Percentiles rank a stretch among this genome's conserved stretches.
These are phyloP conservation scores for Strobilomyces dryophilus DNA, from an alignment of 768 basidiomycete species.

Conservation along the genomic window DNA sequence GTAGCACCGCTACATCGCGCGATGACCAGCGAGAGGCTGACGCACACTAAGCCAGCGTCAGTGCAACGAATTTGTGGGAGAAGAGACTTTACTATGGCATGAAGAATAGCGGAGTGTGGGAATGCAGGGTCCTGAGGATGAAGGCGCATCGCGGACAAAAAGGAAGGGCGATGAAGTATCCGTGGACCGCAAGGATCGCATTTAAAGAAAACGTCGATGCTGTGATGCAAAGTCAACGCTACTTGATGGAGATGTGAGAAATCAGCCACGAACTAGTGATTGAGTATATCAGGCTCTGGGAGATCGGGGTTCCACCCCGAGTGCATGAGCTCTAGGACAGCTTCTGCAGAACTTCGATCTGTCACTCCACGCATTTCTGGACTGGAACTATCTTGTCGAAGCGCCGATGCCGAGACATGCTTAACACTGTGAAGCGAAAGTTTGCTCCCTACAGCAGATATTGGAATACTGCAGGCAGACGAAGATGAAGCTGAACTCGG, in stretches of 20 bases:
- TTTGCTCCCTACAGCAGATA: constrained; percentile 5
- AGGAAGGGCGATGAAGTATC: constrained; percentile 76
- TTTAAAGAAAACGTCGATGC: constrained; percentile 84
- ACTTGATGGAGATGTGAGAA: constrained; percentile 4
- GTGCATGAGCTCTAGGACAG: constrained; percentile 63
- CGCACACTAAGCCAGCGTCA: constrained; percentile 53
- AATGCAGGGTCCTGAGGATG: constrained; percentile 80
- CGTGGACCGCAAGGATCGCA: constrained; percentile 85
- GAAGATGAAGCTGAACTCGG: constrained; percentile 23
- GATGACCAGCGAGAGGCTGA: constrained; percentile 82
- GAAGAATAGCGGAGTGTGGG: constrained; percentile 85
- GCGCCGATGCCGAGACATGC: not conserved
- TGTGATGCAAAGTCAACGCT: constrained; percentile 29
- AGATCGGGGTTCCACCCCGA: constrained; percentile 85
- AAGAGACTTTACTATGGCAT: constrained; percentile 68
- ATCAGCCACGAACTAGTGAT: constrained; percentile 62
- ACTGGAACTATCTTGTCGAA: constrained; percentile 45
- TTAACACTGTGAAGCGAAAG: not conserved
- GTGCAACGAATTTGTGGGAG: constrained; percentile 5
- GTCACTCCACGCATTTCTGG: constrained; percentile 43
- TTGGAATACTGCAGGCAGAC: constrained; percentile 12
- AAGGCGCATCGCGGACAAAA: constrained; percentile 74
- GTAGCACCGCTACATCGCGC: constrained; percentile 57
- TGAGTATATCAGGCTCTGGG: constrained; percentile 66
- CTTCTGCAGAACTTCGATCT: constrained; percentile 42